These are phyloP conservation scores for Umbilicus rupestris DNA, from an alignment of 164 flowering plant species.

Conservation along the genomic window DNA sequence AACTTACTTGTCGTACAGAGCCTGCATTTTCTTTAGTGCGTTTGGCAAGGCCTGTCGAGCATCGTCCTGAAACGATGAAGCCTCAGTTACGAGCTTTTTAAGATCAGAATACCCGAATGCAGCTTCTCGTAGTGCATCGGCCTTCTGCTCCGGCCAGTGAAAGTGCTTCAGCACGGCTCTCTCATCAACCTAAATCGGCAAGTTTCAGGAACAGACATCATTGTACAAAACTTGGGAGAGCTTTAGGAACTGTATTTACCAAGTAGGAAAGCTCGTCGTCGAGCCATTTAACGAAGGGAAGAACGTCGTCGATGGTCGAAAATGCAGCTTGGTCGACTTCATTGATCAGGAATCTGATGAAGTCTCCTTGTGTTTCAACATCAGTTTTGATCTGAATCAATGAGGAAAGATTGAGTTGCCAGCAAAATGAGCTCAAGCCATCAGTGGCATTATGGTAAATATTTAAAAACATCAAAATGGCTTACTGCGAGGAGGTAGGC, in stretches of 20 bases:
- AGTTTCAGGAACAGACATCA: neutral
- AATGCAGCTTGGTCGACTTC: conserved; percentile 80
- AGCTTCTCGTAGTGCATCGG: conserved; percentile 90
- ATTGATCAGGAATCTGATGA: conserved; percentile 75
- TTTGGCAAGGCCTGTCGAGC: conserved; percentile 59
- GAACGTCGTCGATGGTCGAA: conserved; percentile 74
- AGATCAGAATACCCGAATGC: conserved; percentile 89
- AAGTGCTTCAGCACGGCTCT: conserved; percentile 95
- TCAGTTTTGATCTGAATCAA: conserved; percentile 74
- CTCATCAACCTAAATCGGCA: conserved; percentile 64
- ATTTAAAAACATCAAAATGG: neutral
- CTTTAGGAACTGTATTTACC: conserved; percentile 38
- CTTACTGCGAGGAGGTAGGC: conserved; percentile 80
- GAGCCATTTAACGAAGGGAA: conserved; percentile 90
- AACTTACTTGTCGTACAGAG: conserved; percentile 73
- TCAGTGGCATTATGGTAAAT: conserved; percentile 25
- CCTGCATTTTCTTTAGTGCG: conserved; percentile 89
- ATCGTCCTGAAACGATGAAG: conserved; percentile 47
- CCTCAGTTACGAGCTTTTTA: conserved; percentile 77
- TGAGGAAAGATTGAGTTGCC: neutral
- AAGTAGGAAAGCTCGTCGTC: conserved; percentile 91
- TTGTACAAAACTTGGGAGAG: too few species aligned
- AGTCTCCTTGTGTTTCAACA: conserved; percentile 90
- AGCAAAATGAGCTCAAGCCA: neutral
- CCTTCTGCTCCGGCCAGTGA: conserved; percentile 94